Conservation (phyloP, 1,284 basidiomycete species). For the Bjerkandera adusta region DNA sequence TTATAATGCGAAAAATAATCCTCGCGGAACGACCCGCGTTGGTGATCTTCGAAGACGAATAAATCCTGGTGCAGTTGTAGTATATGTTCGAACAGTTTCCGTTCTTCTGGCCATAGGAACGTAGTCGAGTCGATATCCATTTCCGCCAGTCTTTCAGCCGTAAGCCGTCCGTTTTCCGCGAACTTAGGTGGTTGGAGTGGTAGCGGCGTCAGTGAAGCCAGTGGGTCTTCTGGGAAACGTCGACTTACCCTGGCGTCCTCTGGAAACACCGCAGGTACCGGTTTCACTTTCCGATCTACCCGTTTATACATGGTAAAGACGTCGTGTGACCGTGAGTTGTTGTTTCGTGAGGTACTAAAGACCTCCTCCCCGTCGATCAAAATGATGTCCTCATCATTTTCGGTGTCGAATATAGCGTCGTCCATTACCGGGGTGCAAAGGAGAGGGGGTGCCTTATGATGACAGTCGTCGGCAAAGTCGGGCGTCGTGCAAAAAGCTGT, state of each 20-base stretch:
- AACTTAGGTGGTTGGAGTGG: slow-evolving; percentile 19
- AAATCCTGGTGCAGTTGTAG: slow-evolving; percentile 27
- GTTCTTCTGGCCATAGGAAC: slow-evolving; percentile 31
- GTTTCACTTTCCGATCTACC: slow-evolving; percentile 24
- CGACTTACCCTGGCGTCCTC: slow-evolving; percentile 17
- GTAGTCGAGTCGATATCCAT: slow-evolving; percentile 23
- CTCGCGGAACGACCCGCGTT: slow-evolving; percentile 32
- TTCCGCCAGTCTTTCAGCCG: slow-evolving; percentile 15
- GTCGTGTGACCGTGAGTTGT: background rate
- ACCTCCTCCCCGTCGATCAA: background rate
- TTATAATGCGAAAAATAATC: slow-evolving; percentile 35
- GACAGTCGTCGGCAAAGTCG: no score
- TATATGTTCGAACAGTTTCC: slow-evolving; percentile 28
- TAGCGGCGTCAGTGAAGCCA: slow-evolving; percentile 12
- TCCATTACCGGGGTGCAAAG: background rate
- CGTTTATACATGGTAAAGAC: slow-evolving; percentile 19
- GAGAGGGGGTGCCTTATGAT: no score
- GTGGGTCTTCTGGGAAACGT: slow-evolving; percentile 19
- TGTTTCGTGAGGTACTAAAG: background rate
- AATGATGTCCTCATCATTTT: background rate
- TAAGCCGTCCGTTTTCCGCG: slow-evolving; percentile 13
- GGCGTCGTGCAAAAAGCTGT: no score
- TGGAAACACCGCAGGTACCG: slow-evolving; percentile 22
- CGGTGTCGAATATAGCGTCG: background rate
- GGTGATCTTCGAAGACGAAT: slow-evolving; percentile 29